phyloP scores from a whole-genome alignment of 768 basidiomycete species.

The Strobilomyces dryophilus region DNA sequence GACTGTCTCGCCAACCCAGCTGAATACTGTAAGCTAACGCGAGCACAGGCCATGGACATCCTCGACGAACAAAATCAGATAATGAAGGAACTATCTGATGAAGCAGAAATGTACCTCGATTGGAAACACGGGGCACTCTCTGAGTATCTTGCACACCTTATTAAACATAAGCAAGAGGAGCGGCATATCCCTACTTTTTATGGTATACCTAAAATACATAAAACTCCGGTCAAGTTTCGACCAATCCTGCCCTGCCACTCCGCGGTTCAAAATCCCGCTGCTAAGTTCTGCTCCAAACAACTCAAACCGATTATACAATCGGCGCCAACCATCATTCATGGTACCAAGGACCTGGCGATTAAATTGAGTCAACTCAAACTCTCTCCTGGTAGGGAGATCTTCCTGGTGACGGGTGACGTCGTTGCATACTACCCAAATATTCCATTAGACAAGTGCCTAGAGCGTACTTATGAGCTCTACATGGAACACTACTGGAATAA shows the following conservation, averaged over 20 bases:
- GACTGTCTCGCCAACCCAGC: neutral
- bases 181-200: slow-evolving; percentile 5
- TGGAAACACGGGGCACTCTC: neutral
- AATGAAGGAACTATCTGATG: no score
- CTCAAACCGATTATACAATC: slow-evolving; percentile 7
- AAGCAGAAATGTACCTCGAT: neutral
- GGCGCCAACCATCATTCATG: slow-evolving; percentile 6
- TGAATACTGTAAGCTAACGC: neutral
- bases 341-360: slow-evolving; percentile 11
- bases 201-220: slow-evolving; percentile 15
- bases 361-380: slow-evolving; percentile 7
- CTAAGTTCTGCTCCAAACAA: neutral
- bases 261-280: neutral
- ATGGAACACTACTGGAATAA: neutral
- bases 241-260: neutral
- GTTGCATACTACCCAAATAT: slow-evolving; percentile 7
- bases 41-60: no score
- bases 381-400: accelerated
- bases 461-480: neutral
- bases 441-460: neutral
- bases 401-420: neutral
- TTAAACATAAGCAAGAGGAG: neutral
- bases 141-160: neutral
- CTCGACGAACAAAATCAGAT: no score
- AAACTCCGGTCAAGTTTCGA: neutral